Base-by-base conservation (phyloP, 176 grass and related monocot genomes). In the Puccinellia tenuiflora region DNA sequence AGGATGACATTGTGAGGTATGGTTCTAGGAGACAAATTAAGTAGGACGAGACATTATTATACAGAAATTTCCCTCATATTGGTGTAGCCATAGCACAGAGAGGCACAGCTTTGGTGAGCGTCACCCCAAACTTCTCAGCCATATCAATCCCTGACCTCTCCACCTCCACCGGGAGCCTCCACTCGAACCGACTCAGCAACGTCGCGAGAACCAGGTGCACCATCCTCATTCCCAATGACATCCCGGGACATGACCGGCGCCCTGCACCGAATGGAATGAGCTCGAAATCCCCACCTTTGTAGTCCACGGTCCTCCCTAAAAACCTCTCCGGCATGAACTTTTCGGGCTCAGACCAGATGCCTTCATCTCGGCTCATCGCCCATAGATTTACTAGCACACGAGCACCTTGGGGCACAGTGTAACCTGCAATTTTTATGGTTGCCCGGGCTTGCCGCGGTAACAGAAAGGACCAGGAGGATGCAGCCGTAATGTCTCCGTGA, bases 401-500 rank as follows among this genome's bases (percentile, higher is more conserved):
- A 7, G 86, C 40, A 7, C 64, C 86, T 17, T 83, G 26, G 0
- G 90, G 90, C 15, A 92, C 37, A 2, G 53, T 64, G 83, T 83
- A 82, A 1, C 78, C 77, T 2, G 30, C 30, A 2, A 92, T 21
- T 21, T 73, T n/a, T 9, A 76, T 24, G 2, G 24, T 11, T 0
- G 24, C 14, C 9, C 86, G 37, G 9, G 84, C 81, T 2, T 61
- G 83, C 3, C 50, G 76, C 26, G 86, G 89, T 21, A 88, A 22
- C 54, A n/a, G 0, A 93, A 24, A 0, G 91, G 91, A 16, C 2
- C 84, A 0, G 81, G 78, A 3, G 91, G 81, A 47, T 93, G 91
- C 2, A 93, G 34, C 3, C 91, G 67, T 4, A 93, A 48, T 25
- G 82, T 90, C 53, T 93, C 85, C 48, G 90, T 93, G 1, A 93